Base-by-base conservation (phyloP, 2,329 filamentous ascomycete species). In the Ophioceras dolichostomum region DNA sequence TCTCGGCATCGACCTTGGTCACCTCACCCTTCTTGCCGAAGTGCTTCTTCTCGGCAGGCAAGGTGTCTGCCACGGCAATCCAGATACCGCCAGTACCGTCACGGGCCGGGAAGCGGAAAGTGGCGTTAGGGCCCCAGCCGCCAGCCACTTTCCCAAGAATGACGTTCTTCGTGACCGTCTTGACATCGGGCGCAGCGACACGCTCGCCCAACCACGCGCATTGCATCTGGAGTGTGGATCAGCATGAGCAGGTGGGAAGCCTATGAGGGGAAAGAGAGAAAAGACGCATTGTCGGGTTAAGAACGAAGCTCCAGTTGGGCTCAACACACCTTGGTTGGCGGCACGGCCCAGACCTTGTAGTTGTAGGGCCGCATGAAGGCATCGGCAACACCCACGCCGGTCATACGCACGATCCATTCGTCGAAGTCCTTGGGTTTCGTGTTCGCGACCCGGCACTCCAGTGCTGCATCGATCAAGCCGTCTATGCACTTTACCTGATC, bases 321-420 rank as follows among this genome's bases (percentile, higher is more conserved):
- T 12, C 26, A 21, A 28, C 70, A 53, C 72, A 93, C 86, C 79
- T 94, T 94, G 49, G 83, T 94, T 39, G 89, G 95, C 41, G 91
- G 91, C 52, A 96, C 89, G 45, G 91, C 91, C 91, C 91, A 98
- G 58, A 98, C 91, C 70, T 98, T 98, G 79, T 81, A 98, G 77
- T 98, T 98, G 75, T 98, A 98, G 38, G 91, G 91, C 53, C 91
- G 76, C 91, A 98, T 98, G 76, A 98, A 98, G 51, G 89, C 73
- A 60, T 98, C 79, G 48, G 88, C 89, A 54, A 98, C 73, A 51
- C 89, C 89, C 51, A 76, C 68, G 53, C 91, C 91, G 67, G 83
- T 88, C 69, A 83, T 93, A 54, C 91, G 79, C 52, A 96, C 60
- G 55, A 96, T 96, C 88, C 88, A 96, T 70, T 98, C 87, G 56